phyloP scores from a whole-genome alignment of 2,329 filamentous ascomycete genomes.

The Thelonectria discophora region DNA sequence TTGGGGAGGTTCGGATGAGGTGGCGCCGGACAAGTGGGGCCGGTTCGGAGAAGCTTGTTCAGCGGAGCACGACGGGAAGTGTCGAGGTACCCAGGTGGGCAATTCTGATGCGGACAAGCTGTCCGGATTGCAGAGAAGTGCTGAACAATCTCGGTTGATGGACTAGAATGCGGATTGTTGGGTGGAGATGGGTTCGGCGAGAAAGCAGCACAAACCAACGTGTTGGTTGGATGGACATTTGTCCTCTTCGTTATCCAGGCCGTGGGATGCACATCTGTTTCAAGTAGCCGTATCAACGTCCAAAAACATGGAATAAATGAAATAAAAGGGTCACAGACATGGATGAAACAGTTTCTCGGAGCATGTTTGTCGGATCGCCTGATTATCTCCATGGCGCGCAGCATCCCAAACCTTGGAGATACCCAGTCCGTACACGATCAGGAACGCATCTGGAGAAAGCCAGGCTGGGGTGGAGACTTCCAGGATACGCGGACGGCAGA shows the following conservation, averaged over 20 bases:
- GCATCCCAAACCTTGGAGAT: background rate
- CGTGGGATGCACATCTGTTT: background rate
- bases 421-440: background rate
- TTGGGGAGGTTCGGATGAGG: conserved; percentile 16
- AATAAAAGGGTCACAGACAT: background rate
- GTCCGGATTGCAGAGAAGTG: too few relatives aligned
- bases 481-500: background rate
- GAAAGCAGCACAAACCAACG: background rate
- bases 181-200: background rate
- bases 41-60: conserved; percentile 23
- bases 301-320: background rate
- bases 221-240: background rate
- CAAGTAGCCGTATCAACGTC: background rate
- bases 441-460: background rate
- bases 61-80: conserved; percentile 9
- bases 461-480: background rate
- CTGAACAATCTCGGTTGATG: background rate
- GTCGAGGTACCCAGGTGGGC: background rate
- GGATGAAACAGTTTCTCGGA: background rate
- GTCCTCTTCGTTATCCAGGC: background rate
- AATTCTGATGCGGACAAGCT: too few relatives aligned
- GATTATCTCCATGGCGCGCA: background rate
- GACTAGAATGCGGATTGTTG: background rate
- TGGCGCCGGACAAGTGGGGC: conserved; percentile 24
- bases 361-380: background rate